Evolutionary conservation across 768 basidiomycete genomes (phyloP).

Genomic region (Botryobasidium botryosum): DNA sequence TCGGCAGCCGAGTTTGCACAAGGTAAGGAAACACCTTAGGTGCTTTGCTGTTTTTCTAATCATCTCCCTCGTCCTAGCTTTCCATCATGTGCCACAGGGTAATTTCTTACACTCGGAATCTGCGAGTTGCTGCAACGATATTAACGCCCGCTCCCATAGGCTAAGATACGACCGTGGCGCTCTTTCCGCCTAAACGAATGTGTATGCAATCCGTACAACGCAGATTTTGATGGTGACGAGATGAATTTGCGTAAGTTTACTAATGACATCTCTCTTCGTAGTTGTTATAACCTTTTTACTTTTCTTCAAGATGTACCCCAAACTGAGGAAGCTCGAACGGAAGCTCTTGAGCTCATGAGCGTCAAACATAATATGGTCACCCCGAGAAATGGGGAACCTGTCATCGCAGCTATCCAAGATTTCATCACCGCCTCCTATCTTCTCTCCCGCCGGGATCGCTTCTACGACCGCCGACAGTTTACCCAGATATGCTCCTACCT

Average conservation of each 20-base stretch:
- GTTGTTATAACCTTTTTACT: background rate
- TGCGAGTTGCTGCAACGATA: background rate
- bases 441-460: conserved; percentile 79
- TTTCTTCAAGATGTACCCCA: conserved; percentile 80
- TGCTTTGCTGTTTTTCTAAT: conserved; percentile 1
- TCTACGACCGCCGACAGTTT: conserved; percentile 88
- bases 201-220: conserved; percentile 98
- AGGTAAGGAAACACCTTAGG: conserved; percentile 30
- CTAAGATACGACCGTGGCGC: conserved; percentile 90
- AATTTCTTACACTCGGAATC: conserved; percentile 13
- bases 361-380: conserved; percentile 96
- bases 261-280: background rate
- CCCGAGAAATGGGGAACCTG: conserved; percentile 94
- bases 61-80: conserved; percentile 31
- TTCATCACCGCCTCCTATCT: conserved; percentile 98
- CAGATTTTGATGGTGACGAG: conserved; percentile 98
- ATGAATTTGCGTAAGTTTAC: conserved; percentile 84
- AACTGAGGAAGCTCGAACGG: conserved; percentile 94
- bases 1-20: conserved; percentile 96
- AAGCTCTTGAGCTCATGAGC: conserved; percentile 93
- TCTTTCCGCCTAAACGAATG: conserved; percentile 97
- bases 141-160: conserved; percentile 23
- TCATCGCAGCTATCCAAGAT: conserved; percentile 98
- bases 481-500: conserved; percentile 94
- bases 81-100: conserved; percentile 99